Conservation (phyloP, 768 basidiomycete genomes). For the Boletus bicolor region DNA sequence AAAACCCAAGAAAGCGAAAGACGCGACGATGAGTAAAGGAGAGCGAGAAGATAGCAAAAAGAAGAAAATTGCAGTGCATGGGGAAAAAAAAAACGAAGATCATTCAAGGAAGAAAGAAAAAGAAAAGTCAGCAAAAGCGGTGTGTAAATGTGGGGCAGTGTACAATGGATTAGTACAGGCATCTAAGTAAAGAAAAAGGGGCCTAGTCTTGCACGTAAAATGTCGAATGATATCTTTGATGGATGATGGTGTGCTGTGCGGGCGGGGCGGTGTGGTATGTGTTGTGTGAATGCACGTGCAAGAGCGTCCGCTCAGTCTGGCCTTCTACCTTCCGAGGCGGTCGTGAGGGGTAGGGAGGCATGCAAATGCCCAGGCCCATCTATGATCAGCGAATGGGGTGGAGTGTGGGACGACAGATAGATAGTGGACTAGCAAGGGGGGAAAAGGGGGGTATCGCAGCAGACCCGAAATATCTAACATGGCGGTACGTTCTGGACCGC, state of each 20-base stretch:
- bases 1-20: constrained; percentile 1
- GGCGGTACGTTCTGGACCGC: constrained; percentile 1
- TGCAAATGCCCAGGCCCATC: not conserved
- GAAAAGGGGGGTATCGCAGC: constrained; percentile 14
- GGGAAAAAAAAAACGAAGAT: not conserved
- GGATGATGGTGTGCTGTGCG: not conserved
- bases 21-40: not conserved
- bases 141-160: not conserved
- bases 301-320: not conserved
- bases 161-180: constrained; percentile 13
- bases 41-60: too few relatives aligned
- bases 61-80: not conserved
- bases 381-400: not conserved
- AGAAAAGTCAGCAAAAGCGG: not conserved
- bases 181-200: not conserved
- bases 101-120: not conserved
- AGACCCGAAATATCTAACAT: constrained; percentile 1
- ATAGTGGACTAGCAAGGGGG: constrained; percentile 6
- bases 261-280: not conserved
- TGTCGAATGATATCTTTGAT: constrained; percentile 6
- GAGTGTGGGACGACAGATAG: constrained; percentile 8
- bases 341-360: not conserved
- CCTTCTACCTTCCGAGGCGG: constrained; percentile 7
- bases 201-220: constrained; percentile 3
- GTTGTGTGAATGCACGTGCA: constrained; percentile 2